A percentile compares a stretch with the other conserved stretches of the same genome.
Evolutionary conservation across 208 protist species (phyloP).

Genomic region (Plasmodiophora brassicae): DNA sequence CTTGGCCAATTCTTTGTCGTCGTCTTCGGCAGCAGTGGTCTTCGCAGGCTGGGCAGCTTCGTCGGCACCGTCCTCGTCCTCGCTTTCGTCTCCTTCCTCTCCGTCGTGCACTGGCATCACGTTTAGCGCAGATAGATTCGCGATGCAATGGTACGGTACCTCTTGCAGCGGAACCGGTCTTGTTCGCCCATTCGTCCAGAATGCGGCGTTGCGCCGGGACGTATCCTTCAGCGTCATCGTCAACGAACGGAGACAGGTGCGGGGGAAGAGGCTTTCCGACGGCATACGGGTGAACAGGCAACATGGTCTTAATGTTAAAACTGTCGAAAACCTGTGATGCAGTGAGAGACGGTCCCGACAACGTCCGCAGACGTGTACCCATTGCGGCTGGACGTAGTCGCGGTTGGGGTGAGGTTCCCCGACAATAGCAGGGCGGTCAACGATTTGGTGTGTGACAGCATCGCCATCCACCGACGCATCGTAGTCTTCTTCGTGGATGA

Average conservation of each 20-base stretch:
- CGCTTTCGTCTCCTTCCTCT: conserved; percentile 38
- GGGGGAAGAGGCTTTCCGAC: conserved; percentile 55
- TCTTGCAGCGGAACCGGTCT: too few species aligned
- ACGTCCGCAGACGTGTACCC: conserved; percentile 30
- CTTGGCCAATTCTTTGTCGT: conserved; percentile 55
- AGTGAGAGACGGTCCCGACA: not conserved
- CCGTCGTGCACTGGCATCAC: conserved; percentile 23
- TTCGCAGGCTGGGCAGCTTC: conserved; percentile 31
- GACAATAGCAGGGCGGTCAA: conserved; percentile 16
- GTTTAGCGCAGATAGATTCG: too few species aligned
- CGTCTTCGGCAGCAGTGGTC: not conserved
- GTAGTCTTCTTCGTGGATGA: not conserved
- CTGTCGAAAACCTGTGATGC: conserved; percentile 44
- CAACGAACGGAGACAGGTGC: conserved; percentile 67
- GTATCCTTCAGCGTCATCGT: conserved; percentile 51
- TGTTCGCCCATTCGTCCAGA: conserved; percentile 35
- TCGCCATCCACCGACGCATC: not conserved
- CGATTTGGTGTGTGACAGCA: conserved; percentile 32
- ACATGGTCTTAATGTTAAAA: conserved; percentile 66
- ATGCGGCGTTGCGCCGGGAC: conserved; percentile 44
- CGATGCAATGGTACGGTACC: too few species aligned
- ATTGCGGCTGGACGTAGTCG: conserved; percentile 51
- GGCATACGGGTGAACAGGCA: conserved; percentile 35
- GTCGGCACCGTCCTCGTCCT: conserved; percentile 25
- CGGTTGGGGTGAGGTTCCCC: not conserved